phyloP scores from a whole-genome alignment of 1,139 yeast genomes.

The Geotrichum candidum region DNA sequence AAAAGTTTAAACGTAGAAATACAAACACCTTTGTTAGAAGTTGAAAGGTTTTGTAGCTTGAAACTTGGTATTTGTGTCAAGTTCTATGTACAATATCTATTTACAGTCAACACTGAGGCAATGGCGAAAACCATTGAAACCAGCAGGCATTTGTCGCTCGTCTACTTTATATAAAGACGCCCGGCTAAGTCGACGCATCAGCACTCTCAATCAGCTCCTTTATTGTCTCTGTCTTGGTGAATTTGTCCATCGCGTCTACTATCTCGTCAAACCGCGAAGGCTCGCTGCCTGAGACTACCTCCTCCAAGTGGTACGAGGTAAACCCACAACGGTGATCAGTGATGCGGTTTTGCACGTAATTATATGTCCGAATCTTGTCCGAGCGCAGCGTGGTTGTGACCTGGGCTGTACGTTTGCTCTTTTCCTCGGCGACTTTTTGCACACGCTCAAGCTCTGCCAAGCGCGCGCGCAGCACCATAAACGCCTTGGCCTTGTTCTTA shows the following conservation, averaged over 20 bases:
- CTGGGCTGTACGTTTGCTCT: constrained; percentile 67
- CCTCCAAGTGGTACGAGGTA: constrained; percentile 72
- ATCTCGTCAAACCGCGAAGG: constrained; percentile 50
- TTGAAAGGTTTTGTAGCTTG: background rate
- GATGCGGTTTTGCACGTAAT: constrained; percentile 83
- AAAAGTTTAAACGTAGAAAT: background rate
- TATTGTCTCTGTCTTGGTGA: constrained; percentile 45
- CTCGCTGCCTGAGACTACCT: constrained; percentile 53
- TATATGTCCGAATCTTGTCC: constrained; percentile 90
- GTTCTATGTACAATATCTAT: background rate
- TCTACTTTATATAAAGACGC: background rate
- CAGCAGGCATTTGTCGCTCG: background rate
- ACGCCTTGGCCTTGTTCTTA: constrained; percentile 90
- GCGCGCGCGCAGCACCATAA: constrained; percentile 71
- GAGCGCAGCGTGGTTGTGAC: constrained; percentile 86
- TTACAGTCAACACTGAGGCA: background rate
- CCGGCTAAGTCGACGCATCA: background rate
- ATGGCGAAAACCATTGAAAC: background rate
- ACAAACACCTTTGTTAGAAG: background rate
- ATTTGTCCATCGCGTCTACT: constrained; percentile 47
- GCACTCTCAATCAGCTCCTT: constrained; percentile 31
- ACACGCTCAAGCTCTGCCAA: constrained; percentile 75
- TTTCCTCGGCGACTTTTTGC: constrained; percentile 58
- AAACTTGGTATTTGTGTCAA: background rate
- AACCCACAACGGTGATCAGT: constrained; percentile 90